Evolutionary conservation across 2,329 filamentous ascomycete species (phyloP).

Genomic region (Xylariales sp.): DNA sequence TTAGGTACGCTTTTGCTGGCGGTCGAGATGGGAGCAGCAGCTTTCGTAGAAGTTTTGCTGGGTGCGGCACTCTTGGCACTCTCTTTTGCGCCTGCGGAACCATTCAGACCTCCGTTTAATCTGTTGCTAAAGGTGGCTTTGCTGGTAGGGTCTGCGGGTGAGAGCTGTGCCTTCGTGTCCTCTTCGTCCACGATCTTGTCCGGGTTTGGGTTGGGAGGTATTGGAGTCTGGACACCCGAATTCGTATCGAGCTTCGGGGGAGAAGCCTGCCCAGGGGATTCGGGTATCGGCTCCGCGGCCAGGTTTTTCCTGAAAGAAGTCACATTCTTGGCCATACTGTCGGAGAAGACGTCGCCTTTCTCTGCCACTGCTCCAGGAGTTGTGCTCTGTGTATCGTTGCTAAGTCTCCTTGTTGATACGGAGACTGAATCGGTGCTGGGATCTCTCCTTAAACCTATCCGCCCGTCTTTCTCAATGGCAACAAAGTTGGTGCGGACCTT

Average conservation of each 20-base stretch:
- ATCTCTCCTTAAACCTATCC: constrained; percentile 46
- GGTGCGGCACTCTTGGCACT: constrained; percentile 16
- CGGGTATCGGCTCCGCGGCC: constrained; percentile 35
- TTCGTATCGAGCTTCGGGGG: constrained; percentile 18
- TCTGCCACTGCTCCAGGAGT: constrained; percentile 34
- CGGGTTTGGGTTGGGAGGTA: constrained; percentile 30
- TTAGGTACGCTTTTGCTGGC: constrained; percentile 27
- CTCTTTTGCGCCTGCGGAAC: not conserved
- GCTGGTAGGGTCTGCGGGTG: constrained; percentile 25
- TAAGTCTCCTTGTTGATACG: constrained; percentile 29
- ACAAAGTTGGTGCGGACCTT: constrained; percentile 75
- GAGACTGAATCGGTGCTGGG: constrained; percentile 37
- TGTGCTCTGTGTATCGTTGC: constrained; percentile 33
- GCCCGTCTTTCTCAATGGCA: constrained; percentile 63
- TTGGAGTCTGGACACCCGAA: constrained; percentile 15
- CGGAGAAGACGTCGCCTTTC: constrained; percentile 28
- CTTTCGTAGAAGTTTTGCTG: constrained; percentile 16
- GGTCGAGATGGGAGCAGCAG: constrained; percentile 18
- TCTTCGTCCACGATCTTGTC: constrained; percentile 37
- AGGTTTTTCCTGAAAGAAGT: constrained; percentile 27
- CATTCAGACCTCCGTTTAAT: constrained; percentile 8
- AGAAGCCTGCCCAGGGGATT: constrained; percentile 30
- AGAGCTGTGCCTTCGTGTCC: constrained; percentile 25
- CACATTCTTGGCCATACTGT: constrained; percentile 23
- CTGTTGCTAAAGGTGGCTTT: constrained; percentile 13